A percentile compares a stretch with the other conserved stretches of the same genome.
These are phyloP conservation scores for Colletotrichum orchidophilum DNA, from an alignment of 2,329 filamentous ascomycete species.

Conservation along the genomic window DNA sequence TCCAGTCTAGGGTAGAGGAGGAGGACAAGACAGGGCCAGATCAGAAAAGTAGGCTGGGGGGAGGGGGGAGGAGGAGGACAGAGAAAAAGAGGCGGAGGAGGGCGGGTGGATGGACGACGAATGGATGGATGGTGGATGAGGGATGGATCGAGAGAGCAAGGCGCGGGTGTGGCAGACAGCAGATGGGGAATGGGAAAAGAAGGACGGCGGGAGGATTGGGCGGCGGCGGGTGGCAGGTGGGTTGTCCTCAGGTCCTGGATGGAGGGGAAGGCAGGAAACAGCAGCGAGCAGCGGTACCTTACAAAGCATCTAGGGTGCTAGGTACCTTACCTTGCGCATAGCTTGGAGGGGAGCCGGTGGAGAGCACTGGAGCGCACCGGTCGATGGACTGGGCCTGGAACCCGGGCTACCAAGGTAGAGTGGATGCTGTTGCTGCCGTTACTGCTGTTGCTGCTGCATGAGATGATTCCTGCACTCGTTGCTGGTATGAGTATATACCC, in stretches of 20 bases:
- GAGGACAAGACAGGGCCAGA: slow-evolving; percentile 13
- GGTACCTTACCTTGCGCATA: too few species aligned
- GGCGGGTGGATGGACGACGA: not conserved
- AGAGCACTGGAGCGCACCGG: not conserved
- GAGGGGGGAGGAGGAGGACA: not conserved
- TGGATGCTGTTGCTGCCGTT: not conserved
- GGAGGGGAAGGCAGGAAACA: not conserved
- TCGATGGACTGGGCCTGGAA: slow-evolving; percentile 29
- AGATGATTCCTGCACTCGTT: too few species aligned
- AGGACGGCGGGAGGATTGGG: not conserved
- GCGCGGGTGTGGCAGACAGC: not conserved
- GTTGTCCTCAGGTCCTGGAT: not conserved
- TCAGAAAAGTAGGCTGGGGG: slow-evolving; percentile 16
- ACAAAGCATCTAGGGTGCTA: not conserved
- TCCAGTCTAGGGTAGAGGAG: slow-evolving; percentile 5
- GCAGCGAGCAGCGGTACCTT: not conserved
- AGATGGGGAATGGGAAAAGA: not conserved
- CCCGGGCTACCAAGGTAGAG: not conserved
- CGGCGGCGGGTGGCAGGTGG: not conserved
- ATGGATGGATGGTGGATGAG: slow-evolving; percentile 2
- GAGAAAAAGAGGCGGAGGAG: not conserved
- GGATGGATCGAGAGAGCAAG: not conserved
- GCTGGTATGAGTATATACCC: too few species aligned
- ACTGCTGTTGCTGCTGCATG: not conserved
- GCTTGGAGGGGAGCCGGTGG: not conserved